These are phyloP conservation scores for Nannochloris sp. DNA, from an alignment of 139 green algal species.

Conservation along the genomic window DNA sequence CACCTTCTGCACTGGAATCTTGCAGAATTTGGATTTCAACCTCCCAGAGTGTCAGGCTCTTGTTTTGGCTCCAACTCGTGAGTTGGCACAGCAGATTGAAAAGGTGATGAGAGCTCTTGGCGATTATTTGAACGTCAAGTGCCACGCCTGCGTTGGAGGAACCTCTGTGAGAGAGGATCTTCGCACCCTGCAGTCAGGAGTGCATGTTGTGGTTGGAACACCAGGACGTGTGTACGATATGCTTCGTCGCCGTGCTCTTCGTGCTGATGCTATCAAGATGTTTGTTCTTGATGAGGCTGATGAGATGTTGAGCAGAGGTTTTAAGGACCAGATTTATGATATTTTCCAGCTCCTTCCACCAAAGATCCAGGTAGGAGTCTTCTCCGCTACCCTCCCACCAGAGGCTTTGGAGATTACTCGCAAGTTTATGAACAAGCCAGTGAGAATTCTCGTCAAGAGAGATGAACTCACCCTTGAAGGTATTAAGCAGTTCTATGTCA, in stretches of 20 bases:
- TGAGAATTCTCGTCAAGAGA: slow-evolving; percentile 99
- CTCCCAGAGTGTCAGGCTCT: slow-evolving; percentile 92
- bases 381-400: slow-evolving; percentile 96
- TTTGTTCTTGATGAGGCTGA: slow-evolving; percentile 98
- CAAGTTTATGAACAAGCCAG: slow-evolving; percentile 99
- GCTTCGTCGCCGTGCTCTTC: slow-evolving; percentile 88
- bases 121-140: slow-evolving; percentile 98
- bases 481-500: slow-evolving; percentile 98
- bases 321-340: slow-evolving; percentile 99
- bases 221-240: slow-evolving; percentile 98
- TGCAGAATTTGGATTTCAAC: slow-evolving; percentile 91
- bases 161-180: slow-evolving; percentile 95
- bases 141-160: slow-evolving; percentile 98
- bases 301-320: slow-evolving; percentile 97
- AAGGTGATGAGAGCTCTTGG: slow-evolving; percentile 98
- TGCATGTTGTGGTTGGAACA: slow-evolving; percentile 95
- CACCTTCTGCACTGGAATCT: slow-evolving; percentile 96
- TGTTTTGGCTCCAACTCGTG: slow-evolving; percentile 95
- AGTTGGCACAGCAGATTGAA: slow-evolving; percentile 99
- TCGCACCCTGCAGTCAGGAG: slow-evolving; percentile 77
- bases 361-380: slow-evolving; percentile 99
- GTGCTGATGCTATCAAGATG: slow-evolving; percentile 84
- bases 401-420: slow-evolving; percentile 98
- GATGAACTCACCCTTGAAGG: slow-evolving; percentile 99
- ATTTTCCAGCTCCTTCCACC: slow-evolving; percentile 98